These are phyloP conservation scores for Pelargonium myrrhifolium DNA, from an alignment of 441 rosid species.

Conservation along the genomic window DNA sequence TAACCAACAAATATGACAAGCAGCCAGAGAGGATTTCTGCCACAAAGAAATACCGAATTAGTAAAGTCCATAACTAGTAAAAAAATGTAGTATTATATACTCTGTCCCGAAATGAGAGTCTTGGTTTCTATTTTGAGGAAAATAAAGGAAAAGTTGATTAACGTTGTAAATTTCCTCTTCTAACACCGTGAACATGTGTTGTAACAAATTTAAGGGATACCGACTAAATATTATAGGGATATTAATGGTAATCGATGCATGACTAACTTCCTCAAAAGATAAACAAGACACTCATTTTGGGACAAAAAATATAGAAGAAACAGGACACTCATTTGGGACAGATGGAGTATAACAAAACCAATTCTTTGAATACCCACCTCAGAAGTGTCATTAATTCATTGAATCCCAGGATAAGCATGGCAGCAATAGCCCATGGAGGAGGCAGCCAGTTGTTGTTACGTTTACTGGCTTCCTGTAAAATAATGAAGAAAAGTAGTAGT, in stretches of 20 bases:
- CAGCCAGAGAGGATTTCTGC: slow-evolving; percentile 87
- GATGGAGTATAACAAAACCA: background rate
- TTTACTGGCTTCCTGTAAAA: slow-evolving; percentile 83
- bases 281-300: too few species aligned
- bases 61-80: slow-evolving; percentile 10
- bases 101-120: too few species aligned
- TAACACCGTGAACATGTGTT: too few species aligned
- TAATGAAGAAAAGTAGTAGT: background rate
- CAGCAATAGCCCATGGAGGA: slow-evolving; percentile 98
- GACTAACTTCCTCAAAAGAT: too few species aligned
- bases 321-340: too few species aligned
- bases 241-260: too few species aligned
- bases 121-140: too few species aligned
- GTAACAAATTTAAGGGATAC: too few species aligned
- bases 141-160: too few species aligned
- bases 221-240: too few species aligned
- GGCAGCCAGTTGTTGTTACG: slow-evolving; percentile 98
- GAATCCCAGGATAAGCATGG: slow-evolving; percentile 76
- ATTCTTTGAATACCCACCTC: slow-evolving; percentile 39
- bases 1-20: slow-evolving; percentile 55
- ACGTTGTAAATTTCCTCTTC: too few species aligned
- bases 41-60: slow-evolving; percentile 19
- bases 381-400: slow-evolving; percentile 94
- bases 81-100: background rate
- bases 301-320: too few species aligned